A percentile compares a stretch with the other conserved stretches of the same genome.
phyloP scores from a whole-genome alignment of 306 rosid species.

The Castanopsis chinensis region DNA sequence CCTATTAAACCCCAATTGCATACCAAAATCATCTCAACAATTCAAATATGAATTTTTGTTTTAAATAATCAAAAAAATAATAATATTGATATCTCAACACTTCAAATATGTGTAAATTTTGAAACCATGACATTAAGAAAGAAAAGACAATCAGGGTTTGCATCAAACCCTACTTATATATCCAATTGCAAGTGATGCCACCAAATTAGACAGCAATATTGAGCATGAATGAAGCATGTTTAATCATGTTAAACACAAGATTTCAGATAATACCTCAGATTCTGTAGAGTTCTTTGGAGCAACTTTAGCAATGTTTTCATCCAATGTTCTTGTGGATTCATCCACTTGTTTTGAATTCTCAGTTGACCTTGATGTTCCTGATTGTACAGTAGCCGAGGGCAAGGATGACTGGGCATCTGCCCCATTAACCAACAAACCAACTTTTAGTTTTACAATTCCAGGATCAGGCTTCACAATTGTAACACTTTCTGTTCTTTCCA shows the following conservation, averaged over 20 bases:
- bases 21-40: background rate
- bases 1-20: background rate
- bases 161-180: background rate
- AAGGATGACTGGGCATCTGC: constrained; percentile 64
- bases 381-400: constrained; percentile 40
- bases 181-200: constrained; percentile 14
- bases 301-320: constrained; percentile 58
- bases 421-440: constrained; percentile 54
- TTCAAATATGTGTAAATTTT: too few relatives aligned
- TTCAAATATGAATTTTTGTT: background rate
- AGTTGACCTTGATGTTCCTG: constrained; percentile 60
- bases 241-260: constrained; percentile 9
- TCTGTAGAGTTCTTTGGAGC: constrained; percentile 41
- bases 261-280: constrained; percentile 59
- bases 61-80: too few relatives aligned
- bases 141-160: too few relatives aligned
- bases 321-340: constrained; percentile 54
- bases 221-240: constrained; percentile 3
- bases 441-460: constrained; percentile 63
- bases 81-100: too few relatives aligned
- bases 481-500: constrained; percentile 57
- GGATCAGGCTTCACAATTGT: constrained; percentile 57
- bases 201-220: background rate
- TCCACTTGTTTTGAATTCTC: constrained; percentile 72
- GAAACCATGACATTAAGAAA: too few relatives aligned